Evolutionary conservation across 176 grass and related monocot genomes (phyloP), one percentile per base, ranked within the genome.

Genomic region (Paspalum vaginatum): DNA sequence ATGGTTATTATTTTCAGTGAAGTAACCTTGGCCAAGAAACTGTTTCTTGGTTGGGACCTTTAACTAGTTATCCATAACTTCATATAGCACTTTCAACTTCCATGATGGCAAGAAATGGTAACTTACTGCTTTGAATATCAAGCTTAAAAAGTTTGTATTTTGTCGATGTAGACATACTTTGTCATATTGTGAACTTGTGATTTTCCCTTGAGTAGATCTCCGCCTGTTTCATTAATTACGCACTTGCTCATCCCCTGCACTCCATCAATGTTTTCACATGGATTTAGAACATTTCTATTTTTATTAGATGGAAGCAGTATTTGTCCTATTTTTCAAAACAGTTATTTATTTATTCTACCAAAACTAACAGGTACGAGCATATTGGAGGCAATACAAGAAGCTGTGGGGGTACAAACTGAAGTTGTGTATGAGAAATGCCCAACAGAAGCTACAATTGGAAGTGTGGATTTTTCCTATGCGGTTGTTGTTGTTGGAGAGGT

Each of bases 401-500:
- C 79, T 1, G 32, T 86, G 37, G 90, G 84, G 73, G 50, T 62
- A 39, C 84, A 89, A 82, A 95, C 88, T 37, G 88, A 99, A 87
- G 88, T 95, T 52, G 75, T 89, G 62, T 80, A 84, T 41, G 84
- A 95, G 68, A n/a, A 86, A 73, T 61, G 70, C 79, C 90, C 88
- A 78, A 81, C 92, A 58, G 86, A 84, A 58, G 73, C 74, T 56
- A 86, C 62, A 25, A 77, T 98, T 88, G 67, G 77, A 76, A 52
- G 58, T 55, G 75, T 78, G 11, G 74, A 66, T 1, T 95, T 91
- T 75, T 89, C 92, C 13, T 98, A 78, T 70, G 92, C 90, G 9
- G 49, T 98, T 54, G 81, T 98, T 65, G 92, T 89, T 27, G 88
- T 98, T 39, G 95, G 95, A 3, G 95, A 98, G 86, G 81, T 76